phyloP scores from a whole-genome alignment of 805 yeast species.

The Zygosaccharomyces gambellarensis region DNA sequence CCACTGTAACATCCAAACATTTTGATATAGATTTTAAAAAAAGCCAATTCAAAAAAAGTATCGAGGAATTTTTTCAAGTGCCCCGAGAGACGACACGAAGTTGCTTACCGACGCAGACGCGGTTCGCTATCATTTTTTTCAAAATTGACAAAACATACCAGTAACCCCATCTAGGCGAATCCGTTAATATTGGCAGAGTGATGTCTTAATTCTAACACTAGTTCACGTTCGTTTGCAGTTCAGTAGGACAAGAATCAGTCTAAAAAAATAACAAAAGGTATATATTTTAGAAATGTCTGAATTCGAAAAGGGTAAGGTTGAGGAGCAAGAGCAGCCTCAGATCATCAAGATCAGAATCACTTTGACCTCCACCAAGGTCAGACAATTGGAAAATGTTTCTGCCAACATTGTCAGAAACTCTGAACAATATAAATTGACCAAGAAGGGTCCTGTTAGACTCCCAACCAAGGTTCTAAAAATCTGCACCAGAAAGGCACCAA shows the following conservation, averaged over 20 bases:
- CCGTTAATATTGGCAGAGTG: not conserved
- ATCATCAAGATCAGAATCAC: constrained; percentile 98
- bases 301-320: constrained; percentile 80
- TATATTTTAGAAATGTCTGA: constrained; percentile 59
- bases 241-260: constrained; percentile 1
- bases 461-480: constrained; percentile 98
- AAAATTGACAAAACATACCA: not conserved
- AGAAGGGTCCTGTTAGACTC: constrained; percentile 99
- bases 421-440: constrained; percentile 70
- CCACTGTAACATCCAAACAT: not conserved
- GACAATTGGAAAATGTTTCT: constrained; percentile 95
- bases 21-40: not conserved
- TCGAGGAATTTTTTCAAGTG: not conserved
- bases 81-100: not conserved
- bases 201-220: not conserved
- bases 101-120: not conserved
- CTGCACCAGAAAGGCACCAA: constrained; percentile 99
- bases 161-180: not conserved
- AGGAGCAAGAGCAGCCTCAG: constrained; percentile 72
- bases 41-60: not conserved
- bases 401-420: constrained; percentile 87
- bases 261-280: constrained; percentile 39
- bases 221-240: not conserved
- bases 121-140: not conserved
- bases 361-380: constrained; percentile 97